Evolutionary conservation across 306 rosid species (phyloP).

Genomic region (Ormosia semicastrata): DNA sequence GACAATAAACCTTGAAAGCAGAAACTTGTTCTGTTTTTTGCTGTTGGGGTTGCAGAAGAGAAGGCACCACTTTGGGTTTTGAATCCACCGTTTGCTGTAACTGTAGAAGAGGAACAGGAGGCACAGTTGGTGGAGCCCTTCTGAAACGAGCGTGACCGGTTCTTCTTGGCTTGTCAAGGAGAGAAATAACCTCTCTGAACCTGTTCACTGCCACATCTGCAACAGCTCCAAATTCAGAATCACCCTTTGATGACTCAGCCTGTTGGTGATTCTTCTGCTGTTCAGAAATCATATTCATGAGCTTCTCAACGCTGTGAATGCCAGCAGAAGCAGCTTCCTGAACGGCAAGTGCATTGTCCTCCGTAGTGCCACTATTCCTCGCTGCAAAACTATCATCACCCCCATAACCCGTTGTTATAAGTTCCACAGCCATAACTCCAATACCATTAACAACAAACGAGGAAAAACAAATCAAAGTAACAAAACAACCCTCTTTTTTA

Average conservation of each 20-base stretch:
- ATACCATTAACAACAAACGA: neutral
- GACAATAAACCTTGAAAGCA: conserved; percentile 69
- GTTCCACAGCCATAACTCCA: conserved; percentile 47
- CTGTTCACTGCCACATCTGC: conserved; percentile 61
- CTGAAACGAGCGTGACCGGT: conserved; percentile 84
- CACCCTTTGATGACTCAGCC: neutral
- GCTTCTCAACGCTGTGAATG: conserved; percentile 66
- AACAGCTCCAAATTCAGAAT: conserved; percentile 30
- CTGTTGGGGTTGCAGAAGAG: neutral
- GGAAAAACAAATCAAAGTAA: neutral
- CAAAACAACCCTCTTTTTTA: neutral
- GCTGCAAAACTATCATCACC: conserved; percentile 27
- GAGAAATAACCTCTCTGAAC: conserved; percentile 68
- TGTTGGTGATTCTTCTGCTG: neutral
- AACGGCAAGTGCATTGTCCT: conserved; percentile 33
- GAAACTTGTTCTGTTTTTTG: conserved; percentile 33
- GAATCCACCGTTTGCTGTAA: conserved; percentile 17
- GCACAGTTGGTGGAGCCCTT: conserved; percentile 34
- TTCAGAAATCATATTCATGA: conserved; percentile 53
- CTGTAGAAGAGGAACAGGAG: neutral
- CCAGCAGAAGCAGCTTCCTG: conserved; percentile 77
- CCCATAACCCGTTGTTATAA: conserved; percentile 35
- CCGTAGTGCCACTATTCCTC: neutral
- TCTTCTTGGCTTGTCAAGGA: conserved; percentile 50
- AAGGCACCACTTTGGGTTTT: neutral